A percentile compares a stretch with the other conserved stretches of the same genome.
These are phyloP conservation scores for Penicillium odoratum DNA, from an alignment of 495 filamentous ascomycete genomes.

Conservation along the genomic window DNA sequence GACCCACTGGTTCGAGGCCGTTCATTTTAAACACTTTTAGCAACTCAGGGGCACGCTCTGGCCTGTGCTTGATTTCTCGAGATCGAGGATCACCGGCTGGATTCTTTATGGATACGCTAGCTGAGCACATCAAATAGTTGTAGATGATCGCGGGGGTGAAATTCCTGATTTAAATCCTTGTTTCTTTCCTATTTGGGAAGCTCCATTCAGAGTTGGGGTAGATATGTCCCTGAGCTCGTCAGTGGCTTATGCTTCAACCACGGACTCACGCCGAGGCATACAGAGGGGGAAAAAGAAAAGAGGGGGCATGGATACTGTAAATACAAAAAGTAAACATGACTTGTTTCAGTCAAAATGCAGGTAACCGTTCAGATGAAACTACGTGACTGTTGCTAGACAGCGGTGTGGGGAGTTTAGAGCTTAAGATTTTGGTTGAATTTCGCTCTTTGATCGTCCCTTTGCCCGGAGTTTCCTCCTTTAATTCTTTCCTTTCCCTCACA, in stretches of 20 bases:
- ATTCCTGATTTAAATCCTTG: no score
- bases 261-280: neutral
- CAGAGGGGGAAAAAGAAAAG: neutral
- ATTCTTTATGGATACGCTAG: neutral
- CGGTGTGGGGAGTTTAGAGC: slow-evolving; percentile 10
- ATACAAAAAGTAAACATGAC: neutral
- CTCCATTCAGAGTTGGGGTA: neutral
- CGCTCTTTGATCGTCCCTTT: slow-evolving; percentile 9
- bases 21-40: slow-evolving; percentile 7
- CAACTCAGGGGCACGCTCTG: slow-evolving; percentile 28
- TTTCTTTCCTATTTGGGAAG: neutral
- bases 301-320: neutral
- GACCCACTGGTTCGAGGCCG: slow-evolving; percentile 26
- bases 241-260: neutral
- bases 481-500: slow-evolving; percentile 4
- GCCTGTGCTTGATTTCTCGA: slow-evolving; percentile 22
- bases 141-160: no score
- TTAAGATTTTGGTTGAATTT: slow-evolving; percentile 8
- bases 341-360: neutral
- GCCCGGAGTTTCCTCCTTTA: slow-evolving; percentile 1
- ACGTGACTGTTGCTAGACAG: neutral
- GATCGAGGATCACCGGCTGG: slow-evolving; percentile 1
- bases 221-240: neutral
- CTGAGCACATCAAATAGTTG: no score
- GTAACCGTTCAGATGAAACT: neutral